Evolutionary conservation across 257 asterid species (phyloP), one percentile per base, ranked within the genome.

Genomic region (Solanum virginianum): DNA sequence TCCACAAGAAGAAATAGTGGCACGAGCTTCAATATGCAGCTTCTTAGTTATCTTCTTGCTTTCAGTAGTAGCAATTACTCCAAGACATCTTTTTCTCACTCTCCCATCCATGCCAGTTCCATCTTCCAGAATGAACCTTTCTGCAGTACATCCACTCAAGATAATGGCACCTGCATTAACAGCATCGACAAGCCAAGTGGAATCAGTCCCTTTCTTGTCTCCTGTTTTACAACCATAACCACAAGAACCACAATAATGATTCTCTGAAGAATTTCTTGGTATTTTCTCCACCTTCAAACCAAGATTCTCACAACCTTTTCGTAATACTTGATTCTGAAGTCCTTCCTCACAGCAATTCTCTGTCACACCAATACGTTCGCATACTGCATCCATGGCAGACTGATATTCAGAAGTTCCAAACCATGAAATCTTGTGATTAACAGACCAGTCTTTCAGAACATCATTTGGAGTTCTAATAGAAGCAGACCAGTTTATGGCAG

Each of bases 121-220:
- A 29, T 86, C 85, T 81, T 70, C 92, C 7, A 96, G 74, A 1
- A 94, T 71, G 85, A 94, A 86, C 62, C 41, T 89, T 57, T 96
- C 94, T 2, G 95, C 99, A 84, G 89, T 90, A 39, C 97, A 94
- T 68, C 98, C 97, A 1, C 98, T 80, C 83, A 96, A 63, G 86
- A 96, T 92, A 9, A 96, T 93, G 0, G 98, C 97, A 5, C 95
- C 95, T 6, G 92, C 85, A 11, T 87, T 32, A 12, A 96, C 98
- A 20, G 99, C 99, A 80, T 96, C 98, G 5, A 93, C 97, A 1
- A 96, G 93, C 96, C 97, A 96, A 9, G 99, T 96, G 51, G 95
- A 74, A 36, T 93, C 97, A 0, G 94, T 85, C 39, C 99, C 99
- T 66, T 91, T 94, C 84, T 96, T 96, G 70, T 93, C 98, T 15